These are phyloP conservation scores for Lactarius sanguifluus DNA, from an alignment of 768 basidiomycete genomes.

Conservation along the genomic window DNA sequence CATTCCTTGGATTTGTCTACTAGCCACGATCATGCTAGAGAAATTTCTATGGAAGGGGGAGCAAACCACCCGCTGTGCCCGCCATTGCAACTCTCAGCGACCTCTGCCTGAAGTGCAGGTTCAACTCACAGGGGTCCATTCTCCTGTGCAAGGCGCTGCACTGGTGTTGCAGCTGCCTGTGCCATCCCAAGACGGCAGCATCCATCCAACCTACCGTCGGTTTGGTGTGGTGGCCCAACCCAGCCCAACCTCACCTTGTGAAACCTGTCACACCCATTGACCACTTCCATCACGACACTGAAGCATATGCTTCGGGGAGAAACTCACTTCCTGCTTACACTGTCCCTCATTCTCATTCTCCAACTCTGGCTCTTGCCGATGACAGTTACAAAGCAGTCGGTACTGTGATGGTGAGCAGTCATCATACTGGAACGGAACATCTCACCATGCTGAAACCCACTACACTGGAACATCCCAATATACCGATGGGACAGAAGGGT, in stretches of 20 bases:
- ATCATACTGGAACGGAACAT: conserved; percentile 45
- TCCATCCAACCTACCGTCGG: conserved; percentile 9
- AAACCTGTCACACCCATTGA: conserved; percentile 43
- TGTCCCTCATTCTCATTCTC: conserved; percentile 67
- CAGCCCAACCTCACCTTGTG: conserved; percentile 9
- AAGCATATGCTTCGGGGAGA: too few species aligned
- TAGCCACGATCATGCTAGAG: not conserved
- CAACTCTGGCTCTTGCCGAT: conserved; percentile 71
- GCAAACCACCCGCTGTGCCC: conserved; percentile 4
- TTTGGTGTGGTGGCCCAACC: conserved; percentile 13
- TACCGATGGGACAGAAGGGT: conserved; percentile 11
- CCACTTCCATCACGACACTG: conserved; percentile 63
- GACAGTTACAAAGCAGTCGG: conserved; percentile 67
- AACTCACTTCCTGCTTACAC: conserved; percentile 48
- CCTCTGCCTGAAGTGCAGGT: conserved; percentile 2
- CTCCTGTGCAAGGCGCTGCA: not conserved
- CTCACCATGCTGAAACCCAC: conserved; percentile 16
- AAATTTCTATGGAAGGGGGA: not conserved
- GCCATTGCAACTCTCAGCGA: conserved; percentile 17
- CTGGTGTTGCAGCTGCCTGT: conserved; percentile 6
- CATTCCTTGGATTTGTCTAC: conserved; percentile 16
- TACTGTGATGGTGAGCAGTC: conserved; percentile 54
- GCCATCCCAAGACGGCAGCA: conserved; percentile 9
- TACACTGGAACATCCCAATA: conserved; percentile 10
- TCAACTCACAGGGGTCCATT: conserved; percentile 7